Percentiles rank a stretch among this genome's conserved stretches.
Conservation (phyloP, 129 eudicot genomes). For the Smallanthus sonchifolius region DNA sequence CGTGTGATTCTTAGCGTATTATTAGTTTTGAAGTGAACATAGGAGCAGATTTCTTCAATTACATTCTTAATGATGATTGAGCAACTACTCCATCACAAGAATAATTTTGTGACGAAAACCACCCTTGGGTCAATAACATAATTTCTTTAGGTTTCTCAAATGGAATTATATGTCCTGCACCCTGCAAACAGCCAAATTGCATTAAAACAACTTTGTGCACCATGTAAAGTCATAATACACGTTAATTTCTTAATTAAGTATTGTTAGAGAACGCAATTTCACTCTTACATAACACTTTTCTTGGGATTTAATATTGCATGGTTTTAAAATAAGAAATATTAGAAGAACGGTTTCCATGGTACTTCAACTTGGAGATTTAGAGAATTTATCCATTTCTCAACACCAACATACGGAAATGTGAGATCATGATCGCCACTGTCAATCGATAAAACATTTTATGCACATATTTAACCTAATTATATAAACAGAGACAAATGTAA, state of each 20-base stretch:
- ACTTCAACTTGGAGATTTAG: too few species aligned
- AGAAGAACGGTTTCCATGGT: background rate
- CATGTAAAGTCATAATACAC: too few species aligned
- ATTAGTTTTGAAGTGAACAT: too few species aligned
- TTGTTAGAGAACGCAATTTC: background rate
- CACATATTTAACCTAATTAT: too few species aligned
- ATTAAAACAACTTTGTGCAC: too few species aligned
- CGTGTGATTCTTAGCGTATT: too few species aligned
- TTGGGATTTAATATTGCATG: too few species aligned
- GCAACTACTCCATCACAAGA: background rate
- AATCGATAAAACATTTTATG: background rate
- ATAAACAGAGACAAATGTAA: too few species aligned
- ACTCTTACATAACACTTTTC: background rate
- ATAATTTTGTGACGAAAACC: constrained; percentile 1
- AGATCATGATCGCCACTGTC: constrained; percentile 7
- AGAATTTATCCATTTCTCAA: too few species aligned
- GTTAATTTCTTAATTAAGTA: background rate
- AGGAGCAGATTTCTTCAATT: background rate
- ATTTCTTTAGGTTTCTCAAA: background rate
- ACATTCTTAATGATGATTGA: background rate
- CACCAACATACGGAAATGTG: background rate
- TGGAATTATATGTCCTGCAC: background rate
- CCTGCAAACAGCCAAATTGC: background rate
- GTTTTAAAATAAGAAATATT: too few species aligned
- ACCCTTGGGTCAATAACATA: background rate